Base-by-base conservation (phyloP, 2,329 filamentous ascomycete species). In the Arthrobotrys iridis region DNA sequence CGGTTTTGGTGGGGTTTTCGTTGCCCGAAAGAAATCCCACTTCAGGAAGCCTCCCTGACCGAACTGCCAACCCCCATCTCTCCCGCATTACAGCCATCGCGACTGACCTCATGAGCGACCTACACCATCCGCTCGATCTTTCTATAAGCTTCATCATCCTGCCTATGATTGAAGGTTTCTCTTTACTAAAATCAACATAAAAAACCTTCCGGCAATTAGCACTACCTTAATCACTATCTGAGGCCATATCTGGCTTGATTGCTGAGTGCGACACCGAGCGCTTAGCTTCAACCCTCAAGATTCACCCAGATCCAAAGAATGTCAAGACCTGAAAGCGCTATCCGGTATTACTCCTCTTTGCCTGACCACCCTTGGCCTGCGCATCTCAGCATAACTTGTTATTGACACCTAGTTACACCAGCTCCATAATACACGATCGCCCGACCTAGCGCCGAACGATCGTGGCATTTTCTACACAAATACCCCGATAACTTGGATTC, bases 141-240 rank as follows among this genome's bases (percentile, higher is more conserved):
- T 28, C 43, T 24, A 15, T 59, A 30, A 13, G 66, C 46, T 70
- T 62, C 46, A 73, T 88, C 80, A 7, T 81, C 59, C 67, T 48
- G 35, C 28, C 45, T 18, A 30, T 15, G 50, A 57, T 67, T 59
- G 55, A 26, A 57, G 70, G 45, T 67, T 57, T 33, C 24, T 8
- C 55, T 3, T 41, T 22, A 8, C 33, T 28, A 7, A 43, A 45
- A 8, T 10, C 43, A n/a, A 11, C 43, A 40, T 66, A 59, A 11
- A 55, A 48, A 10, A 20, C 7, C 10, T 11, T 7, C 26, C 22
- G 37, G 33, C 18, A 37, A 37, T 7, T 59, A 26, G 22, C 7
- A 33, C 24, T 3, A 7, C 11, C 10, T 33, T n/a, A 67, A 15
- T n/a, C 24, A 20, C 30, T 46, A 40, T 37, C 40, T 43, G 55